Percentiles rank a stretch among this genome's conserved stretches.
Evolutionary conservation across 345 rosid genomes (phyloP).

Genomic region (Populus tremula): DNA sequence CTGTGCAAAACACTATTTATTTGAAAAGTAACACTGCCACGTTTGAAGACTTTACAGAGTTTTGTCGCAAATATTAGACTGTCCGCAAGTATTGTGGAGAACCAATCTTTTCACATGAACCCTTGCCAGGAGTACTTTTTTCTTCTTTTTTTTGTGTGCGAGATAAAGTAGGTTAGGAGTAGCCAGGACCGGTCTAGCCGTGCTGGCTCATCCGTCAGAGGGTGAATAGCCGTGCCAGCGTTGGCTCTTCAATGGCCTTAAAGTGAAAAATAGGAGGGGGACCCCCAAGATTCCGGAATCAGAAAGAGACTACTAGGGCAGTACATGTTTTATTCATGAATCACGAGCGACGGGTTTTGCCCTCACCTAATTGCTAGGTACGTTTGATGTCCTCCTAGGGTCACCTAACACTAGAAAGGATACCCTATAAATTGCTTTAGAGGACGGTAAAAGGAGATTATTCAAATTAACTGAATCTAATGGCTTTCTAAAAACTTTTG

Average conservation of each 20-base stretch:
- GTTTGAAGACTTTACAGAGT: not conserved
- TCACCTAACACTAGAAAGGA: not conserved
- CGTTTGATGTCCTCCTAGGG: too few species aligned
- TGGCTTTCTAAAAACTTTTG: too few species aligned
- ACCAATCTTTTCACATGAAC: not conserved
- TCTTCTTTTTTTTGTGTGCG: too few species aligned
- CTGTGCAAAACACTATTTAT: too few species aligned
- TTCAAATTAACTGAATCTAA: too few species aligned
- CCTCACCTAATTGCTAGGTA: not conserved
- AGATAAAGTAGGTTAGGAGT: not conserved
- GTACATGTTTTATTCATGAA: not conserved
- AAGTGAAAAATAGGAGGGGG: not conserved
- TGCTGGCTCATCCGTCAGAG: not conserved
- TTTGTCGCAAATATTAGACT: not conserved
- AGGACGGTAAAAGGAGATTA: too few species aligned
- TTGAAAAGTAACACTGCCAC: too few species aligned
- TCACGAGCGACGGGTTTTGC: not conserved
- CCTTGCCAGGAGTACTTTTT: not conserved
- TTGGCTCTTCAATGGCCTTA: not conserved
- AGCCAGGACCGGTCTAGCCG: not conserved
- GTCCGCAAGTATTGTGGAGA: not conserved
- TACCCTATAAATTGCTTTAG: not conserved
- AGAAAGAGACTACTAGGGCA: not conserved
- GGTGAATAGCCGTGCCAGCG: not conserved
- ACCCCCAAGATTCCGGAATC: not conserved